These are phyloP conservation scores for Lactarius sp. DNA, from an alignment of 768 basidiomycete genomes.

Conservation along the genomic window DNA sequence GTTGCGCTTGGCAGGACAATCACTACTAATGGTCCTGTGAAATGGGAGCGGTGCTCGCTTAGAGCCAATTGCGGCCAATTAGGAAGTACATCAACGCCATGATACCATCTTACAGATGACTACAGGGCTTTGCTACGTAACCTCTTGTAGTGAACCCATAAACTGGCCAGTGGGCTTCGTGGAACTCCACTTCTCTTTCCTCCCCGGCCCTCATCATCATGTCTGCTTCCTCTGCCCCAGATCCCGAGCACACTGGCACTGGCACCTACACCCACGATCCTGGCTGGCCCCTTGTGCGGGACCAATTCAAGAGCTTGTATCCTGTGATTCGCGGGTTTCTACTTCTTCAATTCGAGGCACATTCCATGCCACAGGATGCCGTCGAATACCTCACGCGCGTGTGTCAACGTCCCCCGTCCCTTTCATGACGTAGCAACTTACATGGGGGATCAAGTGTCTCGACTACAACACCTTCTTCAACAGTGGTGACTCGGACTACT, in stretches of 20 bases:
- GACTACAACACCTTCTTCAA: conserved; percentile 92
- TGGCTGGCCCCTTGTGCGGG: neutral
- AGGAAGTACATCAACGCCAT: neutral
- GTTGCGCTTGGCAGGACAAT: no score
- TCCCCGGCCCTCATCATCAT: neutral
- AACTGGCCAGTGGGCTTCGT: no score
- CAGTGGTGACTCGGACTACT: conserved; percentile 51
- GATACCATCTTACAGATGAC: neutral
- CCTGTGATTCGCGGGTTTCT: conserved; percentile 72
- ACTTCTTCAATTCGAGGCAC: conserved; percentile 54
- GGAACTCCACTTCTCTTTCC: no score
- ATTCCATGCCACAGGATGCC: conserved; percentile 81
- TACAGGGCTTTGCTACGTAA: no score
- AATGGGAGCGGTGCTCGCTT: no score
- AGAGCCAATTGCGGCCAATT: neutral
- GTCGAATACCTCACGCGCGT: conserved; percentile 81
- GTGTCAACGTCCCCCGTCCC: conserved; percentile 29
- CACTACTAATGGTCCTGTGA: no score
- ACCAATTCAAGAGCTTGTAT: conserved; percentile 40
- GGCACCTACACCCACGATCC: neutral
- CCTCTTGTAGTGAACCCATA: no score
- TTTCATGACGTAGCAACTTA: conserved; percentile 5
- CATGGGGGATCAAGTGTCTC: conserved; percentile 51
- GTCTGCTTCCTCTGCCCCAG: neutral
- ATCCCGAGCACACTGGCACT: neutral